A percentile compares a stretch with the other conserved stretches of the same genome.
Conservation (phyloP, 306 rosid species). For the Erythrophleum fordii region DNA sequence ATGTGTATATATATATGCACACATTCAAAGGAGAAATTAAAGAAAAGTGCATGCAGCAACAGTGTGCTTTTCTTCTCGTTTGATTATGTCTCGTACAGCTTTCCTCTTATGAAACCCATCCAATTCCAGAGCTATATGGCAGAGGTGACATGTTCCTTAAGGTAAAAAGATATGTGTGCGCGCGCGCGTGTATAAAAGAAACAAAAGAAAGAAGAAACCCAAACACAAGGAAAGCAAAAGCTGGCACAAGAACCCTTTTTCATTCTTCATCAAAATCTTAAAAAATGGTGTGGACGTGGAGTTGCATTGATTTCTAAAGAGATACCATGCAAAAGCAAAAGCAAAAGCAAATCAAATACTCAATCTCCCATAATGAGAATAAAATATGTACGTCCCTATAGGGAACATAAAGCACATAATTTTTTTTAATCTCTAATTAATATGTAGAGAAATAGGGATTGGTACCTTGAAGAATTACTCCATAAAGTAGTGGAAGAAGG, state of each 20-base stretch:
- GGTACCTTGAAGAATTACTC: constrained; percentile 91
- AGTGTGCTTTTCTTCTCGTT: constrained; percentile 48
- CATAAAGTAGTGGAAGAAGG: constrained; percentile 58
- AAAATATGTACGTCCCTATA: constrained; percentile 9
- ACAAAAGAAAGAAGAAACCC: constrained; percentile 51
- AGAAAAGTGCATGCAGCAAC: constrained; percentile 35
- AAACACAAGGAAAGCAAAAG: constrained; percentile 67
- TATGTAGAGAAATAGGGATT: background rate
- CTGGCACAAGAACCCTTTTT: constrained; percentile 67
- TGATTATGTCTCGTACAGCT: constrained; percentile 34
- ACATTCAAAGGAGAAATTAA: constrained; percentile 42
- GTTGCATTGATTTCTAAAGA: constrained; percentile 53
- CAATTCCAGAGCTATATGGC: constrained; percentile 41
- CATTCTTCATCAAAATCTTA: constrained; percentile 50
- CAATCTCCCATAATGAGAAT: constrained; percentile 27
- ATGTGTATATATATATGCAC: background rate
- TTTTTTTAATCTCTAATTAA: background rate
- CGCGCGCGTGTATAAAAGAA: constrained; percentile 22
- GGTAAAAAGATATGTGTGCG: constrained; percentile 36
- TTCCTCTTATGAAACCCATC: constrained; percentile 43
- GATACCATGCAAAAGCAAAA: constrained; percentile 65
- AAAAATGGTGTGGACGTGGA: constrained; percentile 56
- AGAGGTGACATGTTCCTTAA: constrained; percentile 25
- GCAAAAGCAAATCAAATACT: constrained; percentile 38
- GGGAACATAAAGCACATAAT: constrained; percentile 36